These are phyloP conservation scores for Leptographium procerum DNA, from an alignment of 2,329 filamentous ascomycete genomes.

Conservation along the genomic window DNA sequence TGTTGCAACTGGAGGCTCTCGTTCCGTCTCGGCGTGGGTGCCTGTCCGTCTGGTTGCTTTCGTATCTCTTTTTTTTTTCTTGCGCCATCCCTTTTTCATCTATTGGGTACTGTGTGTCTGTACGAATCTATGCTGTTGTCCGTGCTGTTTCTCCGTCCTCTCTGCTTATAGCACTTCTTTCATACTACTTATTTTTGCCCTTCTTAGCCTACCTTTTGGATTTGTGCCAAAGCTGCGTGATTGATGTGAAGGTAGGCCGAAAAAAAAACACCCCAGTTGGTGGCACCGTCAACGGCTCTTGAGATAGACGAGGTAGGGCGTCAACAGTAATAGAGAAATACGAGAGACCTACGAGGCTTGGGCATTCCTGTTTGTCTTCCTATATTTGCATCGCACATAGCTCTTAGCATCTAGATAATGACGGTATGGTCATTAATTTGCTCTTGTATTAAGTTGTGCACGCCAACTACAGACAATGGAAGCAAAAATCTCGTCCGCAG, in stretches of 20 bases:
- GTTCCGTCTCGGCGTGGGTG: not conserved
- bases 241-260: not conserved
- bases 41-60: not conserved
- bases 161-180: not conserved
- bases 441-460: not conserved
- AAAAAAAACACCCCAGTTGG: not conserved
- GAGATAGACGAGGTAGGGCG: not conserved
- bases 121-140: not conserved
- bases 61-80: conserved; percentile 14
- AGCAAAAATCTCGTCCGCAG: conserved; percentile 49
- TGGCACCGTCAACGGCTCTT: not conserved
- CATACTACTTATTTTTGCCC: not conserved
- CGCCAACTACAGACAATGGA: conserved; percentile 32
- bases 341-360: not conserved
- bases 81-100: not conserved
- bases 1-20: not conserved
- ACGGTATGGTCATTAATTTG: not conserved
- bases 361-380: not conserved
- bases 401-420: not conserved
- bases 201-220: not conserved
- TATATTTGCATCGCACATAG: not conserved
- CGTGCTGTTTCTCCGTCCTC: not conserved
- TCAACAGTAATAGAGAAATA: not conserved
- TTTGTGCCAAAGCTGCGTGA: not conserved
- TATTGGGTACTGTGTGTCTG: not conserved